phyloP scores from a whole-genome alignment of 495 filamentous ascomycete species.

The Lasiosphaeris hirsuta region DNA sequence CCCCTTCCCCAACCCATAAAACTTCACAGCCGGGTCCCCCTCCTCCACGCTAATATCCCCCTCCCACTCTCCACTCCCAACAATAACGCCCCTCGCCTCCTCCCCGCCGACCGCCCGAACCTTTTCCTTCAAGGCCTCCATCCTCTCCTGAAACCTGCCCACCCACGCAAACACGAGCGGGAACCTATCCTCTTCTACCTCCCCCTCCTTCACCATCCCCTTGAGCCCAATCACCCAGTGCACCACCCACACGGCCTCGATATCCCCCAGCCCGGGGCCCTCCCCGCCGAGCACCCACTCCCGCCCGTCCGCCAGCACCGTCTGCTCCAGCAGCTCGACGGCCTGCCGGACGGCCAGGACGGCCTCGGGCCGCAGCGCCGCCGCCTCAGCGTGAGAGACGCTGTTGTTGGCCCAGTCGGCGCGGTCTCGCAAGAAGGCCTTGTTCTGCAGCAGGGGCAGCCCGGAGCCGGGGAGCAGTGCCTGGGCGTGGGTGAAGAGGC shows the following conservation, averaged over 20 bases:
- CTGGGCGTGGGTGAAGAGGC: slow-evolving; percentile 46
- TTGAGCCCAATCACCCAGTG: slow-evolving; percentile 53
- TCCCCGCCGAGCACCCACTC: slow-evolving; percentile 50
- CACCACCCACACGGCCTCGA: slow-evolving; percentile 59
- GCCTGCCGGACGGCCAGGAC: slow-evolving; percentile 38
- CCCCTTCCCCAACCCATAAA: slow-evolving; percentile 43
- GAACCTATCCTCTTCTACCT: slow-evolving; percentile 40
- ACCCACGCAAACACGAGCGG: slow-evolving; percentile 57
- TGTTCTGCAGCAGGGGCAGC: slow-evolving; percentile 47
- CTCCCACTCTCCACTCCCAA: slow-evolving; percentile 29
- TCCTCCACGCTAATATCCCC: slow-evolving; percentile 34
- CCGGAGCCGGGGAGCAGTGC: slow-evolving; percentile 44
- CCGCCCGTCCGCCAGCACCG: slow-evolving; percentile 53
- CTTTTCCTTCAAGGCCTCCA: slow-evolving; percentile 28
- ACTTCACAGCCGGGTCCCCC: slow-evolving; percentile 36
- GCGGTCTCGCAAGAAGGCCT: slow-evolving; percentile 52
- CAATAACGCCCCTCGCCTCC: slow-evolving; percentile 45
- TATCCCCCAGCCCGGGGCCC: slow-evolving; percentile 52
- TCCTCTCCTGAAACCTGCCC: slow-evolving; percentile 43
- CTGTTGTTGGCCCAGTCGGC: slow-evolving; percentile 33
- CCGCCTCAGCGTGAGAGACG: slow-evolving; percentile 19
- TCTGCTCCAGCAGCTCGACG: slow-evolving; percentile 51
- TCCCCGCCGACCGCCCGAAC: slow-evolving; percentile 40
- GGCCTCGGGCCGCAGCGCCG: slow-evolving; percentile 42
- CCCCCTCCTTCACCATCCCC: slow-evolving; percentile 42